Conservation (phyloP, 2,329 filamentous ascomycete genomes). For the Taxawa tesnikishii region DNA sequence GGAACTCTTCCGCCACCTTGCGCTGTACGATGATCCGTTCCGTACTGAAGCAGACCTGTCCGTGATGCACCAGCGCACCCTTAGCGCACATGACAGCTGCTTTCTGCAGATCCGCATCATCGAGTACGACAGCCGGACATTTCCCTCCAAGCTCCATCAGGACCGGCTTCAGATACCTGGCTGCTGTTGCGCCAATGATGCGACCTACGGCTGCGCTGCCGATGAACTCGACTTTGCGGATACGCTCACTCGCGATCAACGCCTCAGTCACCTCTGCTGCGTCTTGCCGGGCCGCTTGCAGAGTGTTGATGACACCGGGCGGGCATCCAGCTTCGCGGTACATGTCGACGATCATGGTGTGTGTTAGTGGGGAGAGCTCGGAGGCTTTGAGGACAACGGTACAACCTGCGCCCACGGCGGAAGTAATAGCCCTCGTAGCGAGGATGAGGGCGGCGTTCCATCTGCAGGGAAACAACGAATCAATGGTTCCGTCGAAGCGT, state of each 20-base stretch:
- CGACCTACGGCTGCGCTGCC: constrained; percentile 30
- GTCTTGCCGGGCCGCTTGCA: constrained; percentile 21
- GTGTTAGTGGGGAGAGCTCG: constrained; percentile 13
- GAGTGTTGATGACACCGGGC: constrained; percentile 26
- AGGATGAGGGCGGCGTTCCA: constrained; percentile 16
- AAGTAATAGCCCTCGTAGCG: constrained; percentile 11
- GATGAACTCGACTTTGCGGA: constrained; percentile 34
- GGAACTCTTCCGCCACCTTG: constrained; percentile 11
- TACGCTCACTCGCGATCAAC: constrained; percentile 23
- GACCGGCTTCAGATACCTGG: constrained; percentile 30
- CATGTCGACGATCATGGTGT: constrained; percentile 20
- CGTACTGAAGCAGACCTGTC: constrained; percentile 24
- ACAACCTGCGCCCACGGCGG: constrained; percentile 13
- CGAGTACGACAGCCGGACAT: constrained; percentile 28
- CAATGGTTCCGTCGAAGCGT: no score
- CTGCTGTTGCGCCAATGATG: constrained; percentile 26
- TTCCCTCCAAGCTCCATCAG: constrained; percentile 40
- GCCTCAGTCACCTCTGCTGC: constrained; percentile 22
- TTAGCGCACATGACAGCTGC: constrained; percentile 20
- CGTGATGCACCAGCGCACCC: constrained; percentile 20
- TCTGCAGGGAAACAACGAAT: no score
- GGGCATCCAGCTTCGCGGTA: constrained; percentile 32
- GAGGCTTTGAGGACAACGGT: constrained; percentile 13
- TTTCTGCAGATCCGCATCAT: constrained; percentile 32
- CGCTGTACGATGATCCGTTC: constrained; percentile 19